These are phyloP conservation scores for Porcisia deanei DNA, from an alignment of 208 protist genomes.

Conservation along the genomic window DNA sequence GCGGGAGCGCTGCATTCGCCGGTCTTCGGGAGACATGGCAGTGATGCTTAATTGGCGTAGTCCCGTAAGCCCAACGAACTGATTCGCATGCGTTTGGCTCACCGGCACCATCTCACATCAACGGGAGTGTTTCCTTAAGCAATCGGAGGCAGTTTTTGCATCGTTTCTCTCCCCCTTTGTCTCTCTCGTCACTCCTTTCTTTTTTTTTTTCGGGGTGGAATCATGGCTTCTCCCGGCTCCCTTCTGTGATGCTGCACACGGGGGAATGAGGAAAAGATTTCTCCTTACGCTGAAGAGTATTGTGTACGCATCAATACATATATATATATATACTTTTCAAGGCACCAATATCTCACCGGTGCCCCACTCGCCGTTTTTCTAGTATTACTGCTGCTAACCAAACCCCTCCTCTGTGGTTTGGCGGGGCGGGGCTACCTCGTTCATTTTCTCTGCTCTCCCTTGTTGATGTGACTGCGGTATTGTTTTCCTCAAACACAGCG, in stretches of 20 bases:
- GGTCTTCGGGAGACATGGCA: background rate
- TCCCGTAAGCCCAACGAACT: background rate
- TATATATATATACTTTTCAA: background rate
- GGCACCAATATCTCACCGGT: too few species aligned
- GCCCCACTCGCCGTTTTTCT: too few species aligned
- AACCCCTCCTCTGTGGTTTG: too few species aligned
- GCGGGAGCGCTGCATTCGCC: background rate
- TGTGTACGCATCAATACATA: background rate
- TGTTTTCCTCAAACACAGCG: too few species aligned
- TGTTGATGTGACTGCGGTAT: too few species aligned
- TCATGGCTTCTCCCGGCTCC: background rate
- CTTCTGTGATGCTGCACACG: slow-evolving; percentile 9
- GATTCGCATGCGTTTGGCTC: background rate
- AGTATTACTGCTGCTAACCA: too few species aligned
- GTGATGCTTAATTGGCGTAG: background rate
- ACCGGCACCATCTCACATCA: background rate
- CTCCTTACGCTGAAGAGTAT: background rate
- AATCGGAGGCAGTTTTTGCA: background rate
- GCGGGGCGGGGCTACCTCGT: too few species aligned
- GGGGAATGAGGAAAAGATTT: background rate
- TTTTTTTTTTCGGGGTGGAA: slow-evolving; percentile 1
- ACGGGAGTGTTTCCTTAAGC: background rate
- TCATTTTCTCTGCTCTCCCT: too few species aligned
- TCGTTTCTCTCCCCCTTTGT: background rate
- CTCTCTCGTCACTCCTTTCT: background rate